Conservation (phyloP, 768 basidiomycete species). For the Lanmaoa pseudosensibilis region DNA sequence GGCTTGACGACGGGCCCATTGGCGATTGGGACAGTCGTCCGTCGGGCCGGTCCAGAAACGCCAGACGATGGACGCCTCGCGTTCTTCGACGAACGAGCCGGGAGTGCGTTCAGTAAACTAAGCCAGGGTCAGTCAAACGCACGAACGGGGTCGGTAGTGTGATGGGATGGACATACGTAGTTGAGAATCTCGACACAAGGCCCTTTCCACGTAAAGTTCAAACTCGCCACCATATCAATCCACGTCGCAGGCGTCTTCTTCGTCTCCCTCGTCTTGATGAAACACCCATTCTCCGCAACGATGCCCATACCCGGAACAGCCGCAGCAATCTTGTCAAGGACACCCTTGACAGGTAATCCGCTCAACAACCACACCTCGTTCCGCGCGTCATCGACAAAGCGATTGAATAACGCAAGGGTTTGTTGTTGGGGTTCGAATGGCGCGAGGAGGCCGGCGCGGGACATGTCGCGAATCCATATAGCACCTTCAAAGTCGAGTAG, state of each 20-base stretch:
- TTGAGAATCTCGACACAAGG: conserved; percentile 80
- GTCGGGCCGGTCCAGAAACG: conserved; percentile 69
- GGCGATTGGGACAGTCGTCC: conserved; percentile 55
- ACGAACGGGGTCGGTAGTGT: not conserved
- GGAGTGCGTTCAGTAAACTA: conserved; percentile 90
- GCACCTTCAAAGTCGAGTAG: conserved; percentile 80
- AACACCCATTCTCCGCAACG: conserved; percentile 90
- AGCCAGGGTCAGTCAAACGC: not conserved
- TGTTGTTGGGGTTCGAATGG: conserved; percentile 42
- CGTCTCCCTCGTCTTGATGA: conserved; percentile 55
- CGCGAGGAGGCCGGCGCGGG: conserved; percentile 42
- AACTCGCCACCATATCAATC: conserved; percentile 79
- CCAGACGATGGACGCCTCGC: conserved; percentile 82
- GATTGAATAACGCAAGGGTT: conserved; percentile 50
- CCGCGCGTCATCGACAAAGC: conserved; percentile 57
- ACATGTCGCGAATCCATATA: conserved; percentile 66
- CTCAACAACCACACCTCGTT: conserved; percentile 86
- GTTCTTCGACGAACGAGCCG: conserved; percentile 80
- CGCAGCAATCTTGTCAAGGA: conserved; percentile 62
- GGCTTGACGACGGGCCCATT: conserved; percentile 84
- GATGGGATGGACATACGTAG: conserved; percentile 56
- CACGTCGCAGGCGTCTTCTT: conserved; percentile 45
- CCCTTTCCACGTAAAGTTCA: conserved; percentile 79
- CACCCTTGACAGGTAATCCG: conserved; percentile 63
- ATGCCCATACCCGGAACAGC: conserved; percentile 70